Evolutionary conservation across 176 grass and related monocot genomes (phyloP).

Genomic region (Dactylis glomerata): DNA sequence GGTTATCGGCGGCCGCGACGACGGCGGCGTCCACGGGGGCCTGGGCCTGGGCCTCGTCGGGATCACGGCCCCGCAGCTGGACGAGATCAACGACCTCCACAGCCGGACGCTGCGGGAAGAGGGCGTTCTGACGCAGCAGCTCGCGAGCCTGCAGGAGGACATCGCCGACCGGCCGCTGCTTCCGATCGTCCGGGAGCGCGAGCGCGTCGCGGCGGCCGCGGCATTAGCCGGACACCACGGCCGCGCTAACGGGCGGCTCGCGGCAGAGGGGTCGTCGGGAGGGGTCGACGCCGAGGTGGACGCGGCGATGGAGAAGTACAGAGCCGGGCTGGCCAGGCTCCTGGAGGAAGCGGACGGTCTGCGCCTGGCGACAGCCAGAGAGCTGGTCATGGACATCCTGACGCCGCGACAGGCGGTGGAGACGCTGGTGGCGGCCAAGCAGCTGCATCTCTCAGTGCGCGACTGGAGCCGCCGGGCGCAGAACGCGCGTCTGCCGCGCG

Average conservation of each 20-base stretch:
- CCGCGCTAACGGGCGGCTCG: background rate
- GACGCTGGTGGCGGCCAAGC: conserved; percentile 56
- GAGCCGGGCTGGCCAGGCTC: conserved; percentile 26
- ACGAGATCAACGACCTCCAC: conserved; percentile 59
- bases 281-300: conserved; percentile 31
- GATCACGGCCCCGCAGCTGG: conserved; percentile 50
- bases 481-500: background rate
- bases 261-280: background rate
- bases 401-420: conserved; percentile 61
- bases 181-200: conserved; percentile 39
- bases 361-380: conserved; percentile 39
- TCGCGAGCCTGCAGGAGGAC: conserved; percentile 65
- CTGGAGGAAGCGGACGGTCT: conserved; percentile 62
- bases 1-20: background rate
- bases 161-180: conserved; percentile 70
- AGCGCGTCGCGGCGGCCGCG: background rate
- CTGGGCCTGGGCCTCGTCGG: conserved; percentile 18
- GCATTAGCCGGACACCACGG: background rate
- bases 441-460: conserved; percentile 54
- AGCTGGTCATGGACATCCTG: conserved; percentile 48
- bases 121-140: conserved; percentile 32
- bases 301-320: conserved; percentile 48
- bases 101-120: conserved; percentile 48
- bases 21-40: background rate
- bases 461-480: conserved; percentile 41